A percentile compares a stretch with the other conserved stretches of the same genome.
These are phyloP conservation scores for Xerocomus brunneocitrinus DNA, from an alignment of 768 basidiomycete species.

Conservation along the genomic window DNA sequence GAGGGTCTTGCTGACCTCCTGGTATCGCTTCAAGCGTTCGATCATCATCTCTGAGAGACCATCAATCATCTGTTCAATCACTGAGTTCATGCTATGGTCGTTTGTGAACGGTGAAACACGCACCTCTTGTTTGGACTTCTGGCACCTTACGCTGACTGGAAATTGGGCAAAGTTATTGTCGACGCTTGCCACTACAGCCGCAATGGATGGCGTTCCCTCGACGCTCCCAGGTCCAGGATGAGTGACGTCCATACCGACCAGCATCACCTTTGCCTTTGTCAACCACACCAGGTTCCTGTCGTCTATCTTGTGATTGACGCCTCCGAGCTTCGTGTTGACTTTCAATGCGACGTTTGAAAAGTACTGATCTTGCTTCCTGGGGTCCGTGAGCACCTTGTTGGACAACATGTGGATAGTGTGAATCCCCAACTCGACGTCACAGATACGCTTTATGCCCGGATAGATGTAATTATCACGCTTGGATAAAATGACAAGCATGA, in stretches of 20 bases:
- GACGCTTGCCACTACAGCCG: slow-evolving; percentile 75
- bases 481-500: slow-evolving; percentile 69
- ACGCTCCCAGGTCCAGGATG: slow-evolving; percentile 67
- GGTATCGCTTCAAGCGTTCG: slow-evolving; percentile 59
- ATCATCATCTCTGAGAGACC: slow-evolving; percentile 63
- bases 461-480: slow-evolving; percentile 71
- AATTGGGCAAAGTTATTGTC: slow-evolving; percentile 71
- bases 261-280: slow-evolving; percentile 64
- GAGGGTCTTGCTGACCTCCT: slow-evolving; percentile 49
- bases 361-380: slow-evolving; percentile 69
- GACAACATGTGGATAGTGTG: slow-evolving; percentile 73
- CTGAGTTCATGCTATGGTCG: background rate
- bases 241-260: slow-evolving; percentile 83
- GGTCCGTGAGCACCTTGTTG: slow-evolving; percentile 51
- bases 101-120: background rate
- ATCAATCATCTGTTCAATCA: slow-evolving; percentile 57
- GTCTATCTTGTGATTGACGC: slow-evolving; percentile 74
- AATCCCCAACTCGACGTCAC: slow-evolving; percentile 69
- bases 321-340: slow-evolving; percentile 79
- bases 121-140: slow-evolving; percentile 37
- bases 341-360: slow-evolving; percentile 80
- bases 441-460: slow-evolving; percentile 73
- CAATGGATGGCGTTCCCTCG: slow-evolving; percentile 75
- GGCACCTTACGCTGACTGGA: slow-evolving; percentile 69
- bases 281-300: slow-evolving; percentile 58